Conservation (phyloP, 2,329 filamentous ascomycete genomes). For the Neocatenulostroma microsporum region DNA sequence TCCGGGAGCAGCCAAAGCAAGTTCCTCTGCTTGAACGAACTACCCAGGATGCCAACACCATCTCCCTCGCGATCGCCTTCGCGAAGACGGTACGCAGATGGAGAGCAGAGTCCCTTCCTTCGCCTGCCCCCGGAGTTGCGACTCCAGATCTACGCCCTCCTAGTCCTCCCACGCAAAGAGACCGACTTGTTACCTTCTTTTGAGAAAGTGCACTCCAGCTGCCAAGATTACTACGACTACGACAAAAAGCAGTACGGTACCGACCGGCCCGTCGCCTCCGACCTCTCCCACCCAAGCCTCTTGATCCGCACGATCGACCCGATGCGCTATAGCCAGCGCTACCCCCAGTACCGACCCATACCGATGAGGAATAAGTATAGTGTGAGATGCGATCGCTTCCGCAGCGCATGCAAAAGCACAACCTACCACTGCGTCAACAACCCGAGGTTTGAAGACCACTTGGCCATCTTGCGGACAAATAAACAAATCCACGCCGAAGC, state of each 20-base stretch:
- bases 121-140: conserved; percentile 40
- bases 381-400: conserved; percentile 35
- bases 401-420: conserved; percentile 40
- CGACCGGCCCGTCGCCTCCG: conserved; percentile 10
- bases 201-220: conserved; percentile 26
- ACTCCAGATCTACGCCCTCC: conserved; percentile 41
- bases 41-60: conserved; percentile 11
- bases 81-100: neutral
- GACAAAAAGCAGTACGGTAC: conserved; percentile 19
- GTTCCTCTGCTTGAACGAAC: conserved; percentile 12
- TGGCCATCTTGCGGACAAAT: conserved; percentile 24
- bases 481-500: conserved; percentile 49
- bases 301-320: conserved; percentile 40
- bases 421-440: conserved; percentile 48
- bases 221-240: conserved; percentile 38
- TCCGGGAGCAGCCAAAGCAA: neutral
- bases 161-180: conserved; percentile 30
- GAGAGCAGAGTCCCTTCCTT: conserved; percentile 26
- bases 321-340: conserved; percentile 20
- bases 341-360: conserved; percentile 19
- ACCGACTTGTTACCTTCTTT: conserved; percentile 26
- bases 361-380: conserved; percentile 32
- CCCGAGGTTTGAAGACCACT: conserved; percentile 28
- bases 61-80: conserved; percentile 4
- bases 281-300: conserved; percentile 28